These are phyloP conservation scores for Penicillium vulpinum DNA, from an alignment of 2,329 filamentous ascomycete genomes.

Conservation along the genomic window DNA sequence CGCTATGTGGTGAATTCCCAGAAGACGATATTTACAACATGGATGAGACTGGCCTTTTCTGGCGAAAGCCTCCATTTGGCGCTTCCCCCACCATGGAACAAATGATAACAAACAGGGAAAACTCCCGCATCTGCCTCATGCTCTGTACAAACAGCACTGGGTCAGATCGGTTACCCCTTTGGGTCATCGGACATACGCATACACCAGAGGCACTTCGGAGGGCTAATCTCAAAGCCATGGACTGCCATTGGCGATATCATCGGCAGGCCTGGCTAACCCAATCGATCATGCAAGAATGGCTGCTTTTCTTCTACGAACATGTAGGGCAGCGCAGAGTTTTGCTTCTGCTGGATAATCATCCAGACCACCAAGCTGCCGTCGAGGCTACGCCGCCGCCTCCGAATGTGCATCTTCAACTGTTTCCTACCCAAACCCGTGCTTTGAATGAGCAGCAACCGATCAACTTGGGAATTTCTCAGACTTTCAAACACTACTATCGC, in stretches of 20 bases:
- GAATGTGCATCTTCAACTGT: constrained; percentile 16
- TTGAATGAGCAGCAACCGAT: constrained; percentile 11
- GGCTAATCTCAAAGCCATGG: constrained; percentile 26
- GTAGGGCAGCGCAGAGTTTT: constrained; percentile 14
- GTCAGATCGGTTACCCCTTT: constrained; percentile 25
- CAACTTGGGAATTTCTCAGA: constrained; percentile 12
- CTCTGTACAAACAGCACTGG: constrained; percentile 25
- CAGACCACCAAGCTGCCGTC: constrained; percentile 13
- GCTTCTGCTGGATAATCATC: constrained; percentile 20
- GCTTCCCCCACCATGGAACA: neutral
- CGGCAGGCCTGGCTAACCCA: constrained; percentile 24
- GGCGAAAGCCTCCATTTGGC: constrained; percentile 16
- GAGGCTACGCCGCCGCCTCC: constrained; percentile 10
- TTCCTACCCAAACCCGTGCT: constrained; percentile 9
- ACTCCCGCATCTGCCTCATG: constrained; percentile 9
- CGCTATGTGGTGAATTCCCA: constrained; percentile 16
- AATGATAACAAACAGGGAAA: constrained; percentile 4
- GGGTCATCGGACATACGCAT: constrained; percentile 22
- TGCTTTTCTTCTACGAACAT: constrained; percentile 9
- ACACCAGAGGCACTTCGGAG: constrained; percentile 23
- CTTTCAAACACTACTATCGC: constrained; percentile 13
- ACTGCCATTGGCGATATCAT: constrained; percentile 26
- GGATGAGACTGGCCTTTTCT: constrained; percentile 25
- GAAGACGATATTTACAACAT: constrained; percentile 23
- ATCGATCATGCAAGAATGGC: constrained; percentile 22